These are phyloP conservation scores for Fraxinus anomala DNA, from an alignment of 257 asterid species.

Conservation along the genomic window DNA sequence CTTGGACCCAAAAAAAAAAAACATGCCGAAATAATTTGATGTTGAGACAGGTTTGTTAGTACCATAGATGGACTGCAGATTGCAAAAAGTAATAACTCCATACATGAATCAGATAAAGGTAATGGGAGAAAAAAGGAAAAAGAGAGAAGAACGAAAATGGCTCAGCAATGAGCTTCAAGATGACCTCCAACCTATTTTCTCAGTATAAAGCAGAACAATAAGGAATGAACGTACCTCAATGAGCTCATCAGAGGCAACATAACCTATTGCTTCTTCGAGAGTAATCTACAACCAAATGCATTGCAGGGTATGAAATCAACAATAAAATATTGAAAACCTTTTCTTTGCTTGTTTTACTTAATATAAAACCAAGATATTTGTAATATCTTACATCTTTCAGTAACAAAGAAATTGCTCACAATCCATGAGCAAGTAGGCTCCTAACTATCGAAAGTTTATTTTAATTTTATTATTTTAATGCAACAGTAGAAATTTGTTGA, in stretches of 20 bases:
- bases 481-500: not conserved
- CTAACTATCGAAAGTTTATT: not conserved
- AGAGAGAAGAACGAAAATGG: not conserved
- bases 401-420: not conserved
- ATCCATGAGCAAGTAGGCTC: not conserved
- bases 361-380: not conserved
- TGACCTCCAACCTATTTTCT: not conserved
- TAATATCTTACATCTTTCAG: not conserved
- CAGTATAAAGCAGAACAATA: not conserved
- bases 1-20: not conserved
- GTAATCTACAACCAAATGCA: conserved; percentile 60
- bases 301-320: not conserved
- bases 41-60: not conserved
- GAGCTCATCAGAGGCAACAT: conserved; percentile 94
- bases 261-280: conserved; percentile 97
- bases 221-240: conserved; percentile 64
- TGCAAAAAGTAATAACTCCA: not conserved
- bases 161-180: not conserved
- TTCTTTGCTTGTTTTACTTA: not conserved
- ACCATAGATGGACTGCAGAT: not conserved
- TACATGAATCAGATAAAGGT: not conserved
- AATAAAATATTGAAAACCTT: not conserved
- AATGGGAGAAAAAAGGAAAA: not conserved
- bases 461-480: too few species aligned
- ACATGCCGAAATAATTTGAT: not conserved